Conservation (phyloP, 257 asterid genomes). For the Solanum virginianum region DNA sequence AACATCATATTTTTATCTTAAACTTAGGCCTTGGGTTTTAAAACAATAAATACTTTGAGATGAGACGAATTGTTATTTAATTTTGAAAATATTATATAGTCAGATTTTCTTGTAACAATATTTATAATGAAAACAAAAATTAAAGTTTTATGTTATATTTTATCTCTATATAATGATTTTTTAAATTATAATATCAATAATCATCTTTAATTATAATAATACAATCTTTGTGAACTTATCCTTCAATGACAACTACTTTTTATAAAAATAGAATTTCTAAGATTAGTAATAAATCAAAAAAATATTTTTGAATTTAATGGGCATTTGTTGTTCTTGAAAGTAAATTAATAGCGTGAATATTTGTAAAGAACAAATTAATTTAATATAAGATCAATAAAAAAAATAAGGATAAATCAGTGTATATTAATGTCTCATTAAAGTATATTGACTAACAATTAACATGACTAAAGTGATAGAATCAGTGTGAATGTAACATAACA, state of each 20-base stretch:
- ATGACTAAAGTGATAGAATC: background rate
- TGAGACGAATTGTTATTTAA: background rate
- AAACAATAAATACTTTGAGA: background rate
- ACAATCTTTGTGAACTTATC: too few relatives aligned
- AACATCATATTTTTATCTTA: background rate
- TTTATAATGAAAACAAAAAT: background rate
- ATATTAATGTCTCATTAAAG: background rate
- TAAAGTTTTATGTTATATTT: background rate
- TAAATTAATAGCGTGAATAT: background rate
- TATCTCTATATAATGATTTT: background rate
- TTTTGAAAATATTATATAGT: background rate
- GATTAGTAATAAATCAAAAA: background rate
- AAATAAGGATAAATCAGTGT: background rate
- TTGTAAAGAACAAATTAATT: background rate
- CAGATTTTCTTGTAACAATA: background rate
- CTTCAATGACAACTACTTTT: background rate
- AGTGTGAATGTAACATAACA: background rate
- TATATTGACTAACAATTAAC: background rate
- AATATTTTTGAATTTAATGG: background rate
- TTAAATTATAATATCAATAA: background rate
- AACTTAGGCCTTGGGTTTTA: background rate
- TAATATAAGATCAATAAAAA: background rate
- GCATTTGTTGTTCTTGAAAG: background rate
- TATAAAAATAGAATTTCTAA: too few relatives aligned
- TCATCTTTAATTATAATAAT: background rate